Evolutionary conservation across 257 asterid species (phyloP).

Genomic region (Capsicum rhomboideum): DNA sequence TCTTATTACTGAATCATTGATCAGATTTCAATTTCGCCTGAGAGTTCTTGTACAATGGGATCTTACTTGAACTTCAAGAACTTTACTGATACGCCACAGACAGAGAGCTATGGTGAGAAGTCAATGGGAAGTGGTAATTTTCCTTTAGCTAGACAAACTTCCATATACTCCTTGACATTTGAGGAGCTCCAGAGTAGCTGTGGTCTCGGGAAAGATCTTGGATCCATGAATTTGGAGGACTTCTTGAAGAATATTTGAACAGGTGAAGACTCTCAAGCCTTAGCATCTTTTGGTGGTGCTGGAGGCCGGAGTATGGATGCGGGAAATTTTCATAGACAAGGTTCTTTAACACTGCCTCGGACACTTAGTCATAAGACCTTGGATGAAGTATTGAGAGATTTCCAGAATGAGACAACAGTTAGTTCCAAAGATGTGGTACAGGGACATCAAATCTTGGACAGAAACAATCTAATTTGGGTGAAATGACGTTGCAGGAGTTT

Average conservation of each 20-base stretch:
- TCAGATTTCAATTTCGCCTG: conserved; percentile 9
- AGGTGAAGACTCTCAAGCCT: conserved; percentile 62
- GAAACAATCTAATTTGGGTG: conserved; percentile 72
- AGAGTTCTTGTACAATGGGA: conserved; percentile 34
- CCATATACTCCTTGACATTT: conserved; percentile 68
- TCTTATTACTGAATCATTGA: conserved; percentile 19
- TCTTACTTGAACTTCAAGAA: conserved; percentile 76
- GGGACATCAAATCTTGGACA: conserved; percentile 33
- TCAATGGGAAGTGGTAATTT: conserved; percentile 17
- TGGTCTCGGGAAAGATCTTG: conserved; percentile 71
- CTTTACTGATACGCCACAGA: conserved; percentile 38
- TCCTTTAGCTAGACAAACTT: conserved; percentile 64
- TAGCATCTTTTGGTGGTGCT: conserved; percentile 23
- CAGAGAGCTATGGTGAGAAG: conserved; percentile 44
- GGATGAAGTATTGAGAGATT: conserved; percentile 80
- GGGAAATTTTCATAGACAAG: conserved; percentile 74
- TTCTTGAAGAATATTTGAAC: conserved; percentile 79
- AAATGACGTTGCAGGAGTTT: conserved; percentile 81
- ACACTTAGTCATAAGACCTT: conserved; percentile 80
- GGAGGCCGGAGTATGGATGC: conserved; percentile 23
- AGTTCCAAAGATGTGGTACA: conserved; percentile 25
- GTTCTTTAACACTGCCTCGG: conserved; percentile 69
- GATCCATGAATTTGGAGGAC: conserved; percentile 94
- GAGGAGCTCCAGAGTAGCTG: conserved; percentile 77
- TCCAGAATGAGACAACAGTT: conserved; percentile 38